phyloP scores from a whole-genome alignment of 2,329 filamentous ascomycete species.

The Aspergillus sp. region DNA sequence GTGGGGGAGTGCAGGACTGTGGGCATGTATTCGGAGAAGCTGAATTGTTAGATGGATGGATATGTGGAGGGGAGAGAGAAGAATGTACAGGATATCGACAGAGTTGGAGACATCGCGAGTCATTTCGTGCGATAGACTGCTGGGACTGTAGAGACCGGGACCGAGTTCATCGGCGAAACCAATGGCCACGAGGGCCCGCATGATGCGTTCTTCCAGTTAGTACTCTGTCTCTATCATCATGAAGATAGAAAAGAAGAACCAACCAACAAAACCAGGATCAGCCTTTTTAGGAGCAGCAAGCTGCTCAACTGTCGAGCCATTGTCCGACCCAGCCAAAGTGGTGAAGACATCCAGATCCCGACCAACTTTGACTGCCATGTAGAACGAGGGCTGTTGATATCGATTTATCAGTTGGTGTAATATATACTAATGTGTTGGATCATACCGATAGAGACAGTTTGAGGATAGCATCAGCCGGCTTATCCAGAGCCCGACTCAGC shows the following conservation, averaged over 20 bases:
- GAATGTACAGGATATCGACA: too few relatives aligned
- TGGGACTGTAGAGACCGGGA: slow-evolving; percentile 3
- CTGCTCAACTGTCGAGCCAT: slow-evolving; percentile 4
- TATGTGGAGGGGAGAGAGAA: neutral
- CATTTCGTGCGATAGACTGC: too few relatives aligned
- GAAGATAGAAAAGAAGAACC: neutral
- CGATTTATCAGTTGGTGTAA: too few relatives aligned
- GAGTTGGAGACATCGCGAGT: too few relatives aligned
- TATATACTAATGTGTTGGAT: too few relatives aligned
- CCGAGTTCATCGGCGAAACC: slow-evolving; percentile 11
- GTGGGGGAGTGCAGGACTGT: slow-evolving; percentile 7
- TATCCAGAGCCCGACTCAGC: too few relatives aligned
- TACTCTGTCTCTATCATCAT: neutral
- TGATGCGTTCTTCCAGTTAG: slow-evolving; percentile 7
- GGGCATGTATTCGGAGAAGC: neutral
- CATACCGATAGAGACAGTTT: too few relatives aligned
- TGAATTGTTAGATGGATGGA: neutral
- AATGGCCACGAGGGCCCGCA: slow-evolving; percentile 11
- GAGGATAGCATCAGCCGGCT: too few relatives aligned
- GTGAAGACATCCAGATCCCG: slow-evolving; percentile 10
- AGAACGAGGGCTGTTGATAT: too few relatives aligned
- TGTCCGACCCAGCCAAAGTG: slow-evolving; percentile 3
- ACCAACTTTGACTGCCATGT: too few relatives aligned
- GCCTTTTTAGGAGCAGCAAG: slow-evolving; percentile 10
- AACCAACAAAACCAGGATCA: slow-evolving; percentile 5